Evolutionary conservation across 352 stramenopile species (phyloP).

Genomic region (Globisporangium okanoganense): DNA sequence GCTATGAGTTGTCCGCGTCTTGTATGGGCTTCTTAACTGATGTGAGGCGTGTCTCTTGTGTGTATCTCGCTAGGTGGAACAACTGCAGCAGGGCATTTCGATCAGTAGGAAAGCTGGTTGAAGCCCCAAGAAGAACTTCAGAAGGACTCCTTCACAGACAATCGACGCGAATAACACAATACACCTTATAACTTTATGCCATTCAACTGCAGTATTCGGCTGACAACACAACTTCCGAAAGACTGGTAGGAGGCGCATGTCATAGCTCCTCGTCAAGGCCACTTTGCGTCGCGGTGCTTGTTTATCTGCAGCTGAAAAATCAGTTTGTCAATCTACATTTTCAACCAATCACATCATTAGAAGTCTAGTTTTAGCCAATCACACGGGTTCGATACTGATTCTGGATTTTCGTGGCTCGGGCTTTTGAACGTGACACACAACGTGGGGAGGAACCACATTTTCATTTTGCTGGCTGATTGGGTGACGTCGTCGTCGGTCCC

Average conservation of each 20-base stretch:
- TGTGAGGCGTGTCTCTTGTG: background rate
- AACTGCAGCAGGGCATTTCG: conserved; percentile 54
- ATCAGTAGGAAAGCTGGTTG: conserved; percentile 36
- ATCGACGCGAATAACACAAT: background rate
- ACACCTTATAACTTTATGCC: conserved; percentile 6
- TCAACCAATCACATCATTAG: background rate
- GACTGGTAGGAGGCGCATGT: background rate
- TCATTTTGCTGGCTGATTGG: conserved; percentile 1
- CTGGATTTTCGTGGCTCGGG: conserved; percentile 2
- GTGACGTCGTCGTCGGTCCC: background rate
- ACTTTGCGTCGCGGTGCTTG: no score
- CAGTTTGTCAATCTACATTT: background rate
- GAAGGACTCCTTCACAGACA: background rate
- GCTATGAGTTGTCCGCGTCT: background rate
- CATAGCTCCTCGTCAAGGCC: no score
- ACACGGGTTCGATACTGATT: background rate
- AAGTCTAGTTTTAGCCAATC: background rate
- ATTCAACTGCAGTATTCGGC: background rate
- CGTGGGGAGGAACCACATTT: conserved; percentile 2
- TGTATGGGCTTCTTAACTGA: background rate
- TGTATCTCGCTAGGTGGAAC: conserved; percentile 30
- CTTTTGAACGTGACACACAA: conserved; percentile 11
- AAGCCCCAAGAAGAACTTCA: conserved; percentile 1
- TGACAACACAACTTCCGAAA: background rate
- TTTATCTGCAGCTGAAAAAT: conserved; percentile 1